These are phyloP conservation scores for Colletotrichum sp. DNA, from an alignment of 2,329 filamentous ascomycete species.

Conservation along the genomic window DNA sequence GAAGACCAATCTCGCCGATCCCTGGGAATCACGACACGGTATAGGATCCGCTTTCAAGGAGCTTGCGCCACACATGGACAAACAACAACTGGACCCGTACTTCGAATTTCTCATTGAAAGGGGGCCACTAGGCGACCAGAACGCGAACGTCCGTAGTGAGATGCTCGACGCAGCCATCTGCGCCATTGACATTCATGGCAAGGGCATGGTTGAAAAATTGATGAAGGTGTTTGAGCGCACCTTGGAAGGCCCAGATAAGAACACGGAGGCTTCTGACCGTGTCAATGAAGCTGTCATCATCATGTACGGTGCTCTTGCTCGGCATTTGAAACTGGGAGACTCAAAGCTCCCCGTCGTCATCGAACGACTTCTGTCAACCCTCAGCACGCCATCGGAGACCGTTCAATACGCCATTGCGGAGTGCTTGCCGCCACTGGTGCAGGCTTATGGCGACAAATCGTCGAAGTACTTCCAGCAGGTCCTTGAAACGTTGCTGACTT, in stretches of 20 bases:
- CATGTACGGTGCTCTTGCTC: slow-evolving; percentile 91
- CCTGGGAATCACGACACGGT: slow-evolving; percentile 90
- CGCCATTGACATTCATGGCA: slow-evolving; percentile 82
- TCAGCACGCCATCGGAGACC: slow-evolving; percentile 94
- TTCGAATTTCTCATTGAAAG: slow-evolving; percentile 85
- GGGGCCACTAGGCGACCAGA: slow-evolving; percentile 86
- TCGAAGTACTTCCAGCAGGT: slow-evolving; percentile 82
- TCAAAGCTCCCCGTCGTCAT: slow-evolving; percentile 87
- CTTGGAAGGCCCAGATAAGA: slow-evolving; percentile 84
- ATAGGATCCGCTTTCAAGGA: slow-evolving; percentile 88
- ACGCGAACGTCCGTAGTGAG: slow-evolving; percentile 76
- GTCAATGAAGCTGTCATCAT: slow-evolving; percentile 98
- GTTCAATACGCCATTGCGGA: slow-evolving; percentile 97
- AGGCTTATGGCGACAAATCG: slow-evolving; percentile 78
- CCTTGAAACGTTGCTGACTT: slow-evolving; percentile 80
- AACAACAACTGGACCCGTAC: slow-evolving; percentile 74
- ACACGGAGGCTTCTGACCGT: slow-evolving; percentile 80
- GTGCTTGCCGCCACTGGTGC: slow-evolving; percentile 90
- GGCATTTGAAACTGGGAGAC: slow-evolving; percentile 86
- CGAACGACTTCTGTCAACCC: slow-evolving; percentile 80
- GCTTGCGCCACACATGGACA: slow-evolving; percentile 73
- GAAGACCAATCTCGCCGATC: slow-evolving; percentile 86
- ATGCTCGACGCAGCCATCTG: slow-evolving; percentile 91
- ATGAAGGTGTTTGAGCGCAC: slow-evolving; percentile 93
- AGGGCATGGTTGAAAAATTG: slow-evolving; percentile 81